phyloP scores from a whole-genome alignment of 1,139 yeast genomes.

The Yamadazyma conglobata region DNA sequence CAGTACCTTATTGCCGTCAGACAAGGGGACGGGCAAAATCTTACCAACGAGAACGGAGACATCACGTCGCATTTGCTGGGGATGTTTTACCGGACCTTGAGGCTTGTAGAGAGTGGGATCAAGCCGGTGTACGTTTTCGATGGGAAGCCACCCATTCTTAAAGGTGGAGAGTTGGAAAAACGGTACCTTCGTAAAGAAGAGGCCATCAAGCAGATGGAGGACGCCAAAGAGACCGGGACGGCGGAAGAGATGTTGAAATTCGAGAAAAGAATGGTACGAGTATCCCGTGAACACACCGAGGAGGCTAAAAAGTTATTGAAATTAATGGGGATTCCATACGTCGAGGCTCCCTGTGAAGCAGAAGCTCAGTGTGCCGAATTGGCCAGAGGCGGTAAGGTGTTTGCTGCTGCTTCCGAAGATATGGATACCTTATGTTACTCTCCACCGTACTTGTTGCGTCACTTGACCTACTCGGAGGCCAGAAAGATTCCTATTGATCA shows the following conservation, averaged over 20 bases:
- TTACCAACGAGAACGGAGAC: conserved; percentile 84
- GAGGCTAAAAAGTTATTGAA: conserved; percentile 80
- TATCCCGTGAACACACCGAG: conserved; percentile 84
- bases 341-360: conserved; percentile 96
- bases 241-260: conserved; percentile 70
- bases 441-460: conserved; percentile 79
- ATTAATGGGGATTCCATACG: conserved; percentile 93
- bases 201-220: conserved; percentile 72
- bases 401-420: conserved; percentile 98
- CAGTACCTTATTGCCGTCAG: conserved; percentile 95
- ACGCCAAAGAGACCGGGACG: conserved; percentile 74
- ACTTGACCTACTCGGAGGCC: conserved; percentile 90
- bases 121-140: conserved; percentile 97
- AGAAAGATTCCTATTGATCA: conserved; percentile 91
- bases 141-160: conserved; percentile 90
- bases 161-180: conserved; percentile 90
- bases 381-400: conserved; percentile 84
- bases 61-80: conserved; percentile 97
- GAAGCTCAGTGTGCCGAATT: conserved; percentile 97
- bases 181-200: conserved; percentile 78
- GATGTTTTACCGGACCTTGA: conserved; percentile 84
- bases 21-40: conserved; percentile 93
- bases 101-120: conserved; percentile 86
- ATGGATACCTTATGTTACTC: conserved; percentile 96
- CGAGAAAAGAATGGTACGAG: conserved; percentile 87